Conservation (phyloP, 345 rosid genomes). For the Gossypium herbaceum region DNA sequence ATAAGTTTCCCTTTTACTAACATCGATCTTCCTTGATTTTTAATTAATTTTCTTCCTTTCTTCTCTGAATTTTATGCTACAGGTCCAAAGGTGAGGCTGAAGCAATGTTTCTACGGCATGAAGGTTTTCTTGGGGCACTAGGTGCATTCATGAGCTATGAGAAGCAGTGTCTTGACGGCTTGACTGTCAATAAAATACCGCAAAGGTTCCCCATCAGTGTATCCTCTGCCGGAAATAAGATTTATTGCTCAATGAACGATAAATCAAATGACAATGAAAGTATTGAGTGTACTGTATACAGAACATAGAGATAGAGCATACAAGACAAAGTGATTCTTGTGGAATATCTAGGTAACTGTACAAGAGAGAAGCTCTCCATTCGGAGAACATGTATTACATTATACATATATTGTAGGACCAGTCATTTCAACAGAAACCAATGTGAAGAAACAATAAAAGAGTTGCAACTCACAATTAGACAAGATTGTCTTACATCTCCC, state of each 20-base stretch:
- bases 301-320: constrained; percentile 15
- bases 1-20: not conserved
- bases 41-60: not conserved
- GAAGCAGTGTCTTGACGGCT: constrained; percentile 26
- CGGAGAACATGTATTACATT: not conserved
- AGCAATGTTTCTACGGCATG: constrained; percentile 80
- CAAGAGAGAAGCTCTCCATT: not conserved
- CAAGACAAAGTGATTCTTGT: not conserved
- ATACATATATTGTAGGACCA: constrained; percentile 15
- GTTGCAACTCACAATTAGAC: not conserved
- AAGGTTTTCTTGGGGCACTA: constrained; percentile 86
- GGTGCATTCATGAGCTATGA: constrained; percentile 68
- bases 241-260: constrained; percentile 18
- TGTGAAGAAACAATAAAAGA: not conserved
- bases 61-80: constrained; percentile 8
- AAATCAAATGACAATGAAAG: constrained; percentile 29
- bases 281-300: constrained; percentile 31
- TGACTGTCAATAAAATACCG: constrained; percentile 14
- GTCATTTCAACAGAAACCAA: constrained; percentile 1
- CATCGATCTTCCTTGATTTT: not conserved
- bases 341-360: not conserved
- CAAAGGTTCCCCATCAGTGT: constrained; percentile 9
- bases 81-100: constrained; percentile 92
- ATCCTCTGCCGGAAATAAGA: constrained; percentile 22
- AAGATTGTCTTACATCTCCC: not conserved